These are phyloP conservation scores for Clonostachys byssicola DNA, from an alignment of 2,329 filamentous ascomycete species.

Conservation along the genomic window DNA sequence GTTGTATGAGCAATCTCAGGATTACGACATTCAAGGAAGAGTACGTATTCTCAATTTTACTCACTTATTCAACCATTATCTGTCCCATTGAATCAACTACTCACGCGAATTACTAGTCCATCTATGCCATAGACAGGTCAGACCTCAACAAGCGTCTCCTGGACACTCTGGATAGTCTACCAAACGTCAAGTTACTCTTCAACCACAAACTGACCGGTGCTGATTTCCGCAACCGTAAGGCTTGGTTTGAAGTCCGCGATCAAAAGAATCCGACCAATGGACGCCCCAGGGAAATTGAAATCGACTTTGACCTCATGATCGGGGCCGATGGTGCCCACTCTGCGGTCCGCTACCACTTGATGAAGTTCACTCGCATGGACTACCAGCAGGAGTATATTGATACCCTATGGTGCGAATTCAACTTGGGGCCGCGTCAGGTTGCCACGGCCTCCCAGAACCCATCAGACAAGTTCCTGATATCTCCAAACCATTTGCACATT, in stretches of 20 bases:
- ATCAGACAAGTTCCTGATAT: slow-evolving; percentile 65
- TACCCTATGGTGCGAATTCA: slow-evolving; percentile 95
- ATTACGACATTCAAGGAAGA: slow-evolving; percentile 84
- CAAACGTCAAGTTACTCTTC: slow-evolving; percentile 90
- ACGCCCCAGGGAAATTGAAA: slow-evolving; percentile 69
- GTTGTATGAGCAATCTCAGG: slow-evolving; percentile 77
- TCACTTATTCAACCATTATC: background rate
- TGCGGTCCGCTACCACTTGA: slow-evolving; percentile 83
- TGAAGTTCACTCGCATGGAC: slow-evolving; percentile 90
- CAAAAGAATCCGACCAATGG: slow-evolving; percentile 23
- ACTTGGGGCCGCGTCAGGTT: slow-evolving; percentile 54
- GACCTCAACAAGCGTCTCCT: slow-evolving; percentile 80
- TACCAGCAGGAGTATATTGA: slow-evolving; percentile 96
- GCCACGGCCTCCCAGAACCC: slow-evolving; percentile 15
- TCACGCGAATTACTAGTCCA: slow-evolving; percentile 49
- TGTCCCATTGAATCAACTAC: slow-evolving; percentile 6
- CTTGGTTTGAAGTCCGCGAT: slow-evolving; percentile 74
- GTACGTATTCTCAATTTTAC: slow-evolving; percentile 39
- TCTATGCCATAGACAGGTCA: slow-evolving; percentile 81
- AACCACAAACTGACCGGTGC: slow-evolving; percentile 90
- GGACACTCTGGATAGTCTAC: slow-evolving; percentile 75
- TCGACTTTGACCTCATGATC: slow-evolving; percentile 88
- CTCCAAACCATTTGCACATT: slow-evolving; percentile 91
- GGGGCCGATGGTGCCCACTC: slow-evolving; percentile 96
- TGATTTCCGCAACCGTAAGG: slow-evolving; percentile 73